A percentile compares a stretch with the other conserved stretches of the same genome.
Evolutionary conservation across 2,329 filamentous ascomycete species (phyloP).

Genomic region (Onygenales sp.): DNA sequence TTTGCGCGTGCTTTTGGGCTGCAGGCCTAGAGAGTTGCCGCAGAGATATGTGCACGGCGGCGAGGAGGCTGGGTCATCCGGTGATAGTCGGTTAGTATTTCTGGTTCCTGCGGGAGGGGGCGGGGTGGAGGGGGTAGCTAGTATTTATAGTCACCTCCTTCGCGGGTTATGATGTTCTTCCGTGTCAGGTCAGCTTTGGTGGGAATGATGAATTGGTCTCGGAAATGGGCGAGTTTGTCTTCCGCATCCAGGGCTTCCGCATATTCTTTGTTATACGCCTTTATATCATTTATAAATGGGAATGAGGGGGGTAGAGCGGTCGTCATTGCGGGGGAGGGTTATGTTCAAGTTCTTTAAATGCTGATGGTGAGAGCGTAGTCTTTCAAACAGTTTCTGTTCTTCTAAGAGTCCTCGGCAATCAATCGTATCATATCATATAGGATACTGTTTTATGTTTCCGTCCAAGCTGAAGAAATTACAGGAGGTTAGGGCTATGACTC

Average conservation of each 20-base stretch:
- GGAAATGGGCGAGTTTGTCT: slow-evolving; percentile 52
- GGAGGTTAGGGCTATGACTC: no score
- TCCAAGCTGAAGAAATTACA: background rate
- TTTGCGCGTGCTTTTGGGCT: slow-evolving; percentile 58
- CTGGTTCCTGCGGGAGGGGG: background rate
- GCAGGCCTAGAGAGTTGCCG: slow-evolving; percentile 80
- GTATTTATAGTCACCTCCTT: slow-evolving; percentile 20
- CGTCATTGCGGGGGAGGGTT: background rate
- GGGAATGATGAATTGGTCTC: slow-evolving; percentile 68
- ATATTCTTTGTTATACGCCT: slow-evolving; percentile 26
- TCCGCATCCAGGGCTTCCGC: slow-evolving; percentile 47
- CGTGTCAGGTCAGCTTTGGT: slow-evolving; percentile 62
- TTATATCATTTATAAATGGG: background rate
- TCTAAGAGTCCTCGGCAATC: background rate
- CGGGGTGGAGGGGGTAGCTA: background rate
- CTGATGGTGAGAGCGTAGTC: background rate
- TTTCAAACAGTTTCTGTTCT: no score
- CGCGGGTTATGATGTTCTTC: slow-evolving; percentile 40
- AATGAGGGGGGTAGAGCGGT: background rate
- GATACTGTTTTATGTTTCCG: no score
- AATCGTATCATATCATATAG: background rate
- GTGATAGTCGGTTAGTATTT: slow-evolving; percentile 1
- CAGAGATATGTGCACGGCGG: slow-evolving; percentile 66
- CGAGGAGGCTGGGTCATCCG: slow-evolving; percentile 23
- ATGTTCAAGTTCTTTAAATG: background rate